Evolutionary conservation across 192 early-diverging fungal genomes (phyloP), one percentile per base, ranked within the genome.

Genomic region (Lunasporangiospora selenospora): DNA sequence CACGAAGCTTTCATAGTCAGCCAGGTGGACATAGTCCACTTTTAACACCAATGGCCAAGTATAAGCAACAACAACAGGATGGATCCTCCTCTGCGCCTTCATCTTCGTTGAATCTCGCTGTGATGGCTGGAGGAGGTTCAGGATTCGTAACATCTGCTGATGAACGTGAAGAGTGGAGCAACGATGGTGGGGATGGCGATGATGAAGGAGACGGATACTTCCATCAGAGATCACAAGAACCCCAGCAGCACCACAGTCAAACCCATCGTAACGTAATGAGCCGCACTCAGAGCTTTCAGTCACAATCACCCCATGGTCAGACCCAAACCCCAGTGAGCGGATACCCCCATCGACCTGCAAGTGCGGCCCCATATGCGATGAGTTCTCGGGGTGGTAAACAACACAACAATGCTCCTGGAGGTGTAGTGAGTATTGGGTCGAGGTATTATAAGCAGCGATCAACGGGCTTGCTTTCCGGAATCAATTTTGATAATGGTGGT

Each of bases 101-200:
- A 6, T 73, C 69, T 0, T 45, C 44, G 13, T 12, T 73, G 4
- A 73, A 73, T 33, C 21, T 73, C 23, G 31, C 21, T 13, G 43
- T 30, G 41, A 10, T 23, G 13, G 24, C n/a, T 31, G 63, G 55
- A 6, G 31, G 43, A 23, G 60, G 19, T 3, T 62, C 67, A 23
- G 69, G 69, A 16, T 63, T 63, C 32, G 54, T 38, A 5, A 58
- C 54, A 21, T 73, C 69, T 56, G 61, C 69, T 2, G 69, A 73
- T 29, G 69, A 73, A 32, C 60, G 69, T 10, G 61, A 73, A 9
- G 69, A 73, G n/a, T 73, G 69, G 69, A 73, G 69, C 42, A 55
- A 53, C 3, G 69, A 73, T 46, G 55, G 55, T 42, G 57, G 50
- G 5, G 69, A 73, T 53, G 55, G 69, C 0, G 60, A 73, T 43